phyloP scores from a whole-genome alignment of 805 yeast species.

The Candida ficus region DNA sequence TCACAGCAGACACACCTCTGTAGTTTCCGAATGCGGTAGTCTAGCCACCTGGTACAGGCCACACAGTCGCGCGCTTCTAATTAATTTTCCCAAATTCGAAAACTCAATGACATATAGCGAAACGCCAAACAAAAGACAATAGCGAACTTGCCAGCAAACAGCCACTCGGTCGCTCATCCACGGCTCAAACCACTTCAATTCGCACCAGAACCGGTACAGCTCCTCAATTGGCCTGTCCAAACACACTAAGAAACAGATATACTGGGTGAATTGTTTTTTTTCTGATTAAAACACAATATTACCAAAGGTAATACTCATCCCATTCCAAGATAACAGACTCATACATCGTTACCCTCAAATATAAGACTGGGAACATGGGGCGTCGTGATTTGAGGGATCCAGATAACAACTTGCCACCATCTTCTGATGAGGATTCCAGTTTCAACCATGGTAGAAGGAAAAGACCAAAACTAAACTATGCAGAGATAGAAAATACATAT shows the following conservation, averaged over 20 bases:
- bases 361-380: slow-evolving; percentile 9
- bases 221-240: no score
- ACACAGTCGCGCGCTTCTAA: background rate
- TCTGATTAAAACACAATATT: no score
- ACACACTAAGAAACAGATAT: no score
- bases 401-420: slow-evolving; percentile 1
- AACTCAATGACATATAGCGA: background rate
- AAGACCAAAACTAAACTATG: slow-evolving; percentile 29
- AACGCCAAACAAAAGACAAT: background rate
- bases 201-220: no score
- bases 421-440: slow-evolving; percentile 19
- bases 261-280: no score
- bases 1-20: no score
- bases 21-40: slow-evolving; percentile 5
- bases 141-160: background rate
- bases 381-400: slow-evolving; percentile 3
- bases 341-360: slow-evolving; percentile 12
- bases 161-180: no score
- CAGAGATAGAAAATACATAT: slow-evolving; percentile 29
- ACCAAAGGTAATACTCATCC: background rate
- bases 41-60: background rate
- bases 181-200: no score
- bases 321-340: slow-evolving; percentile 7
- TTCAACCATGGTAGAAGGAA: slow-evolving; percentile 29
- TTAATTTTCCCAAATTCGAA: background rate